phyloP scores from a whole-genome alignment of 2,329 filamentous ascomycete genomes.

The Pseudocercospora ulei region DNA sequence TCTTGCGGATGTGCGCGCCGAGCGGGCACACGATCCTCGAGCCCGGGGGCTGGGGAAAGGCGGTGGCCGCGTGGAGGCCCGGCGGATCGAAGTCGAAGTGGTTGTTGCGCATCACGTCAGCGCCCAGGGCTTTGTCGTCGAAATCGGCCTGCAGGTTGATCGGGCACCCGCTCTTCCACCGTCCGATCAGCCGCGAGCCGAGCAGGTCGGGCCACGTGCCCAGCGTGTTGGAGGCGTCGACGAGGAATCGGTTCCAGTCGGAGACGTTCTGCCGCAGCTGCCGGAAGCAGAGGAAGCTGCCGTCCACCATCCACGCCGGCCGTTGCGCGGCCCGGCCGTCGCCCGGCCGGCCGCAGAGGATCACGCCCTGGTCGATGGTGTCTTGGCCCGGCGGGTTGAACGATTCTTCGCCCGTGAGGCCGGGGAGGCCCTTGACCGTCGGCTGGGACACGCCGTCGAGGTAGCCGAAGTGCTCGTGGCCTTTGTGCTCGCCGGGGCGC shows the following conservation, averaged over 20 bases:
- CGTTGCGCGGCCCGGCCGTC: slow-evolving; percentile 25
- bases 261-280: slow-evolving; percentile 41
- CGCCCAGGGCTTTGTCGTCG: slow-evolving; percentile 31
- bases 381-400: slow-evolving; percentile 31
- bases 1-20: slow-evolving; percentile 43
- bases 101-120: slow-evolving; percentile 30
- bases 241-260: slow-evolving; percentile 39
- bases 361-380: slow-evolving; percentile 32
- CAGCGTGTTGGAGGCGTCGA: slow-evolving; percentile 29
- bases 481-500: slow-evolving; percentile 33
- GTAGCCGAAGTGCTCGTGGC: slow-evolving; percentile 41
- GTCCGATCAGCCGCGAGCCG: slow-evolving; percentile 39
- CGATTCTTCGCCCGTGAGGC: slow-evolving; percentile 17
- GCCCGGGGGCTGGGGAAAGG: slow-evolving; percentile 35
- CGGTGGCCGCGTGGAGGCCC: slow-evolving; percentile 26
- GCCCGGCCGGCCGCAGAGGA: slow-evolving; percentile 36
- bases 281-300: slow-evolving; percentile 41
- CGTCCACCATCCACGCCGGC: slow-evolving; percentile 39
- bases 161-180: slow-evolving; percentile 36
- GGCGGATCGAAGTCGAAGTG: slow-evolving; percentile 36
- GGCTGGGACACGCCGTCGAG: slow-evolving; percentile 40
- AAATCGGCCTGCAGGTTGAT: slow-evolving; percentile 21
- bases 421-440: slow-evolving; percentile 32
- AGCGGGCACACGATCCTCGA: slow-evolving; percentile 39
- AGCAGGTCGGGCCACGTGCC: slow-evolving; percentile 35